A percentile compares a stretch with the other conserved stretches of the same genome.
Evolutionary conservation across 352 stramenopile species (phyloP).

Genomic region (Sclerospora graminicola): DNA sequence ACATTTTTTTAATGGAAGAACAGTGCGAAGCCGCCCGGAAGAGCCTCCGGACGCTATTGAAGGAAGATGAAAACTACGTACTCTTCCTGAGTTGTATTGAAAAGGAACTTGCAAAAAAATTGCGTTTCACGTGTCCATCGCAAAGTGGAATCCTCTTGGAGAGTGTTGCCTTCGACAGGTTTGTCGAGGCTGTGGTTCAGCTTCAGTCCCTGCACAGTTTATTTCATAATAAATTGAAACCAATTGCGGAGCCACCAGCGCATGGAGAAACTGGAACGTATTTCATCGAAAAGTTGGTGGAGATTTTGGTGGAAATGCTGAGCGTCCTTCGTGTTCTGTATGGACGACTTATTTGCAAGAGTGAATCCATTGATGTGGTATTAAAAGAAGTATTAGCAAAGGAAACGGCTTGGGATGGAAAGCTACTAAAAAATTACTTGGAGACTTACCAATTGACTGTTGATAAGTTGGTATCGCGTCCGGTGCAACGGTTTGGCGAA

Average conservation of each 20-base stretch:
- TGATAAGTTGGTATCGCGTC: conserved; percentile 11
- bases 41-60: conserved; percentile 15
- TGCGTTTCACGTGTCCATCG: conserved; percentile 11
- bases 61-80: conserved; percentile 19
- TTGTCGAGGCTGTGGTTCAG: conserved; percentile 13
- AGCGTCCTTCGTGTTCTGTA: conserved; percentile 16
- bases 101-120: conserved; percentile 5
- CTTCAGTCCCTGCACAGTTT: conserved; percentile 15
- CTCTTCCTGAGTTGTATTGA: conserved; percentile 18
- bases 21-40: conserved; percentile 18
- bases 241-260: neutral
- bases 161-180: conserved; percentile 12
- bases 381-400: conserved; percentile 2
- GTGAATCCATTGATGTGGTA: conserved; percentile 6
- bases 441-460: conserved; percentile 10
- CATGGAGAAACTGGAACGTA: conserved; percentile 2
- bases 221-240: conserved; percentile 23
- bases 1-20: conserved; percentile 5
- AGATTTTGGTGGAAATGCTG: conserved; percentile 21
- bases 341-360: conserved; percentile 13
- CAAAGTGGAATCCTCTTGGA: conserved; percentile 6
- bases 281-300: conserved; percentile 10
- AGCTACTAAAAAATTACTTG: conserved; percentile 15
- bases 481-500: conserved; percentile 20
- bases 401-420: conserved; percentile 1